A percentile compares a stretch with the other conserved stretches of the same genome.
These are phyloP conservation scores for Lactarius vividus DNA, from an alignment of 768 basidiomycete genomes.

Conservation along the genomic window DNA sequence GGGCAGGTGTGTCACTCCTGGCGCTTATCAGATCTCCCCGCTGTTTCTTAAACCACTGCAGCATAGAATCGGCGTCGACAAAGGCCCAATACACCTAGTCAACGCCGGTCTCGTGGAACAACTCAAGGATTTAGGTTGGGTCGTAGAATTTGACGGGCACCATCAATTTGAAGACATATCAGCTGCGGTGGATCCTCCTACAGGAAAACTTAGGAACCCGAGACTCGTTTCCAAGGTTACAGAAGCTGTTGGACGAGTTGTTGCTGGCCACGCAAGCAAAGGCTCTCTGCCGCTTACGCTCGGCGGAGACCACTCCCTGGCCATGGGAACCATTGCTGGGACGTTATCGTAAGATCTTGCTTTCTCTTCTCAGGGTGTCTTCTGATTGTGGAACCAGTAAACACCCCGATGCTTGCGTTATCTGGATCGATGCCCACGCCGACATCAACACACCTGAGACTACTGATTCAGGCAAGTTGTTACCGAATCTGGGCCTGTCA, in stretches of 20 bases:
- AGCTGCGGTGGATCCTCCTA: constrained; percentile 65
- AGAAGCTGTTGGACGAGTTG: constrained; percentile 70
- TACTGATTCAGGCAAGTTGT: constrained; percentile 62
- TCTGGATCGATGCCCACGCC: constrained; percentile 97
- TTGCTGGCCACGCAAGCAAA: constrained; percentile 70
- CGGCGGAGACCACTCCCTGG: constrained; percentile 94
- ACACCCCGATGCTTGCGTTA: constrained; percentile 77
- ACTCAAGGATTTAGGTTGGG: constrained; percentile 78
- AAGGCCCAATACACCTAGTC: constrained; percentile 85
- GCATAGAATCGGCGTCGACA: constrained; percentile 79
- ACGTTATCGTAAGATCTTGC: constrained; percentile 59
- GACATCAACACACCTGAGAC: constrained; percentile 92
- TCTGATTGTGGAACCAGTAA: constrained; percentile 40
- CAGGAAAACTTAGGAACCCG: constrained; percentile 90
- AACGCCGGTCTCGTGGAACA: constrained; percentile 81
- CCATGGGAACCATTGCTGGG: constrained; percentile 94
- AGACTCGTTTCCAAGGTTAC: constrained; percentile 80
- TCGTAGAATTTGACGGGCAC: constrained; percentile 86
- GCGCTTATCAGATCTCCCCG: constrained; percentile 18
- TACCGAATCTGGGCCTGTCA: neutral
- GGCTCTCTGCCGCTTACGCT: constrained; percentile 87
- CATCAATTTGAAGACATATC: constrained; percentile 82
- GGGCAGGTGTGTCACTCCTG: constrained; percentile 49
- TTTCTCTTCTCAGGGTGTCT: constrained; percentile 14
- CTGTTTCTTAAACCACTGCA: constrained; percentile 35